Base-by-base conservation (phyloP, 23 red algal species). In the Cyanidioschyzon merolae region DNA sequence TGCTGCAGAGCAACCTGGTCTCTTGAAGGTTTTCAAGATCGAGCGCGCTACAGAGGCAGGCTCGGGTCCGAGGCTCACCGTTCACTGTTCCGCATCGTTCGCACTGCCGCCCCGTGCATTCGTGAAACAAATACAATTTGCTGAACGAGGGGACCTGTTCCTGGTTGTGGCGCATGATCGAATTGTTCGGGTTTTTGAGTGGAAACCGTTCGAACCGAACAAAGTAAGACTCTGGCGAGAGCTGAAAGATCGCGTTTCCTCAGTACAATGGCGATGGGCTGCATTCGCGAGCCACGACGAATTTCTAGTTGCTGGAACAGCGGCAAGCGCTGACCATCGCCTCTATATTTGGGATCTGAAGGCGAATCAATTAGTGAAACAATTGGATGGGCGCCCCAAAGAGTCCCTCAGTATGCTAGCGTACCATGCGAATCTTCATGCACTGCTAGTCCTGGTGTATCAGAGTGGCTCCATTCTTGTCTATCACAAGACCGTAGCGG, bases 401-500 rank as follows among this genome's bases (percentile, higher is more conserved):
- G 63, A 71, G 29, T 15, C 63, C 12, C 63, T 71, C 63, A 71
- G 63, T 27, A 71, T 71, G 63, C 32, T 71, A 7, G 32, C 63
- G n/a, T 71, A 71, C 29, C 63, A 71, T 27, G 32, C n/a, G 12
- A 71, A 71, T 27, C 63, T 71, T 7, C 63, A 71, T 35, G 63
- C 63, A 35, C 32, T 71, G 21, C 32, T 71, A 17, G 63, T 35
- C 12, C 63, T 71, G n/a, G 30, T 27, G 12, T 71, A 71, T 27
- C n/a, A 71, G n/a, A 25, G 63, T 35, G 63, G 63, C 63, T 25
- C 21, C n/a, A 25, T 71, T 25, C 63, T 17, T 7, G 63, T 71
- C 7, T 71, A 71, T 32, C 63, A 71, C 63, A 71, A 35, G 63
- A 71, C n/a, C 30, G 63, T 71, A 27, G n/a, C 92, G 36, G 84